Base-by-base conservation (phyloP, 2,329 filamentous ascomycete genomes). In the Paecilomyces formosus region DNA sequence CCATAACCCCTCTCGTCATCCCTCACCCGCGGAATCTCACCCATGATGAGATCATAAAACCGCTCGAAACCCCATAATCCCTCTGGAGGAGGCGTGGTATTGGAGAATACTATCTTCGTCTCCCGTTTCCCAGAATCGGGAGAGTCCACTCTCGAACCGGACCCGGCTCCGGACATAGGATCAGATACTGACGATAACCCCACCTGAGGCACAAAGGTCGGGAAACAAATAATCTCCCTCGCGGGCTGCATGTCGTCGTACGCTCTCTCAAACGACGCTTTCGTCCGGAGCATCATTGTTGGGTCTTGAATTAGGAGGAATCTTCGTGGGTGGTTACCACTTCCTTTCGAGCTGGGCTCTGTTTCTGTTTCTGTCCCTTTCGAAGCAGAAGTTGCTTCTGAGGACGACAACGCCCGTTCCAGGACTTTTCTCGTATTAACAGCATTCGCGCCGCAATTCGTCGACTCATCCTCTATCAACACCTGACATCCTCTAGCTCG, bases 1-100 rank as follows among this genome's bases (percentile, higher is more conserved):
- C 78, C 78, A 66, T 80, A 80, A 1, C 76, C 76, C 9, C 70
- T 57, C 45, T 66, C 62, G 61, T 79, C 73, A 61, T 79, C 77
- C 51, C 75, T 67, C 54, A 80, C 54, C 30, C 78, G 68, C 1
- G 76, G 74, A 11, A 79, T 71, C 57, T 80, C 78, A 0, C 78
- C 77, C 59, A 77, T 60, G 0, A 79, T 56, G 52, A 80, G 61
- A 26, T 75, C 75, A 13, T 75, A 55, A 59, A 80, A 79, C 3
- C 78, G 72, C 4, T 60, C 52, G 28, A 70, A 62, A 0, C 64
- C 63, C 78, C 78, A 80, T 7, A 79, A 58, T 0, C 66, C 64
- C 3, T 31, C 59, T 3, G 30, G 15, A 21, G 65, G 57, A 28
- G 54, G 63, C 18, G 2, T 15, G 7, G 49, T 45, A 18, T 45